A percentile compares a stretch with the other conserved stretches of the same genome.
Conservation (phyloP, 257 asterid genomes). For the Prunella vulgaris region DNA sequence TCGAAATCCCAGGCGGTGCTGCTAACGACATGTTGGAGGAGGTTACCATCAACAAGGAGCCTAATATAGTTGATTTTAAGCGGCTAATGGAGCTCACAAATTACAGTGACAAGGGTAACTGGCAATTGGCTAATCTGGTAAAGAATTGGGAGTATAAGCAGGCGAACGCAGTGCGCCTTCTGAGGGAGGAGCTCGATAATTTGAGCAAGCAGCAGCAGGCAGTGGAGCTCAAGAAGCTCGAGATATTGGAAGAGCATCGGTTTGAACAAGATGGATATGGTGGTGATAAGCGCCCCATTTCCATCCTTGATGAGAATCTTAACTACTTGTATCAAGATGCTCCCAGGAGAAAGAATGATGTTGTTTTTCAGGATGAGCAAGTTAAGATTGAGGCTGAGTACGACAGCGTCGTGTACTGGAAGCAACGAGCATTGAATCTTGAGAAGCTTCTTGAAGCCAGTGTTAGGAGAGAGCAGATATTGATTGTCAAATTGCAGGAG, state of each 20-base stretch:
- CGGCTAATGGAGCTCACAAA: slow-evolving; percentile 74
- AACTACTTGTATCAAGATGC: slow-evolving; percentile 52
- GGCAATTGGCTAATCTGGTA: slow-evolving; percentile 67
- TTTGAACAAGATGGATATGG: slow-evolving; percentile 72
- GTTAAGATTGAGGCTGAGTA: slow-evolving; percentile 62
- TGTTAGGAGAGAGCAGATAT: slow-evolving; percentile 45
- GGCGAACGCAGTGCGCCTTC: slow-evolving; percentile 72
- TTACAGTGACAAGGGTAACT: slow-evolving; percentile 75
- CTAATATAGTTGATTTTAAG: slow-evolving; percentile 61
- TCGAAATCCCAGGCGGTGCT: slow-evolving; percentile 68
- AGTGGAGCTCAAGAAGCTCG: slow-evolving; percentile 83
- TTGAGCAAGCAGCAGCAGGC: slow-evolving; percentile 80
- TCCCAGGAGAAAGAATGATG: slow-evolving; percentile 52
- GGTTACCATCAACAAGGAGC: slow-evolving; percentile 56
- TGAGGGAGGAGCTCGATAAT: slow-evolving; percentile 80
- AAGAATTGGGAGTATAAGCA: slow-evolving; percentile 88
- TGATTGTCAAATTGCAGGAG: slow-evolving; percentile 64
- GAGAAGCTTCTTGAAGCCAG: slow-evolving; percentile 75
- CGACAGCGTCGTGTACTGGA: slow-evolving; percentile 68
- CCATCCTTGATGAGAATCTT: slow-evolving; percentile 69
- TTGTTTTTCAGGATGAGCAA: slow-evolving; percentile 39
- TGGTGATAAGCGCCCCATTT: slow-evolving; percentile 72
- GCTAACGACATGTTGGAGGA: slow-evolving; percentile 88
- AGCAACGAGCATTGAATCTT: slow-evolving; percentile 52
- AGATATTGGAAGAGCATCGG: slow-evolving; percentile 78